Evolutionary conservation across 2,329 filamentous ascomycete genomes (phyloP).

Genomic region (Teratosphaeria pseudoeucalypti): DNA sequence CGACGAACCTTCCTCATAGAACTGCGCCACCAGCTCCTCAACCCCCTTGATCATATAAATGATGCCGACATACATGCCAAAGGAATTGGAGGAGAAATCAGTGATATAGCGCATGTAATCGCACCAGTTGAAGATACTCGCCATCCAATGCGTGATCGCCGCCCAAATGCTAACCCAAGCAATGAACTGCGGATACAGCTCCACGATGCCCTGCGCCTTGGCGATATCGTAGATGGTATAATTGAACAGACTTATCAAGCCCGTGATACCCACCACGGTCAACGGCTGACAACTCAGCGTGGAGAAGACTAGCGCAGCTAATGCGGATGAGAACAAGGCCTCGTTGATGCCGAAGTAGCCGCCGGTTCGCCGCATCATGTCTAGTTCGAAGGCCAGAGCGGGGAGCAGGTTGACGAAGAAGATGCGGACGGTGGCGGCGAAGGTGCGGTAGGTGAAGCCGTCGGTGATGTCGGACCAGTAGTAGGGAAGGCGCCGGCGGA

Average conservation of each 20-base stretch:
- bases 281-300: slow-evolving; percentile 43
- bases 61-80: slow-evolving; percentile 47
- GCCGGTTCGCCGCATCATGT: slow-evolving; percentile 47
- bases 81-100: slow-evolving; percentile 45
- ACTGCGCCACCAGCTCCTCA: slow-evolving; percentile 45
- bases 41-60: slow-evolving; percentile 49
- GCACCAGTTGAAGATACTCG: slow-evolving; percentile 42
- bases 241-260: slow-evolving; percentile 45
- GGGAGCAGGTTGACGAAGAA: slow-evolving; percentile 51
- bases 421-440: slow-evolving; percentile 47
- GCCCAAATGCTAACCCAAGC: slow-evolving; percentile 49
- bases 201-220: slow-evolving; percentile 34
- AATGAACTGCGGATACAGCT: slow-evolving; percentile 45
- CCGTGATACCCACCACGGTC: slow-evolving; percentile 48
- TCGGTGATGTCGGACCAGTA: slow-evolving; percentile 48
- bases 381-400: slow-evolving; percentile 48
- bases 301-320: slow-evolving; percentile 47
- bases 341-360: slow-evolving; percentile 47
- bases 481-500: slow-evolving; percentile 42
- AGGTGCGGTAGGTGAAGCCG: slow-evolving; percentile 44
- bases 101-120: slow-evolving; percentile 51
- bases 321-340: slow-evolving; percentile 43
- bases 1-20: slow-evolving; percentile 27
- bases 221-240: slow-evolving; percentile 52
- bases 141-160: slow-evolving; percentile 48